Percentiles rank a stretch among this genome's conserved stretches.
Evolutionary conservation across 192 early-diverging fungal species (phyloP).

Genomic region (Rhizoclosmatium sp.): DNA sequence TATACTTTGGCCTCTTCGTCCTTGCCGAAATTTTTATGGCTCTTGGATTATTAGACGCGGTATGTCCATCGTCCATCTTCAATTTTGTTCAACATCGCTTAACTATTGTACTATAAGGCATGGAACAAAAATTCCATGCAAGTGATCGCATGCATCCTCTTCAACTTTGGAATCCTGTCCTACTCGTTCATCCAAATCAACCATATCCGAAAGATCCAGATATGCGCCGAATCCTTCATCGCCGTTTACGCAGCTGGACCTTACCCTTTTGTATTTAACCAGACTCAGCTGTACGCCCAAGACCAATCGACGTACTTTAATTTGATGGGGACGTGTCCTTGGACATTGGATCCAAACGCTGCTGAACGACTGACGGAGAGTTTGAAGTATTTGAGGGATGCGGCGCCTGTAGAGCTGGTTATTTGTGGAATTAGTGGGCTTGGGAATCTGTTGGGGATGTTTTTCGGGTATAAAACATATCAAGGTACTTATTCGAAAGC

Average conservation of each 20-base stretch:
- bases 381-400: background rate
- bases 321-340: slow-evolving; percentile 16
- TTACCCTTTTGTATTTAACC: background rate
- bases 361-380: background rate
- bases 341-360: background rate
- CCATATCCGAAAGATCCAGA: slow-evolving; percentile 1
- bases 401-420: slow-evolving; percentile 7
- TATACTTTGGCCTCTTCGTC: slow-evolving; percentile 14
- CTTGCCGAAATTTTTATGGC: slow-evolving; percentile 26
- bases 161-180: slow-evolving; percentile 30
- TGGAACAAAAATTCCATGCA: slow-evolving; percentile 45
- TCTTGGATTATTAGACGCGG: slow-evolving; percentile 22
- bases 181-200: slow-evolving; percentile 40
- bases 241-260: slow-evolving; percentile 2
- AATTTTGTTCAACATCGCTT: too few species aligned
- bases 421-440: slow-evolving; percentile 22
- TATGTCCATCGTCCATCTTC: background rate
- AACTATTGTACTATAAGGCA: background rate
- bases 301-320: background rate
- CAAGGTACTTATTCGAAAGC: background rate
- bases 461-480: slow-evolving; percentile 30
- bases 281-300: background rate
- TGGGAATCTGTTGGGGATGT: slow-evolving; percentile 16
- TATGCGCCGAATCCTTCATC: background rate
- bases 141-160: slow-evolving; percentile 30